Evolutionary conservation across 192 early-diverging fungal species (phyloP), one percentile per base, ranked within the genome.

Genomic region (Coemansia guatemalensis): DNA sequence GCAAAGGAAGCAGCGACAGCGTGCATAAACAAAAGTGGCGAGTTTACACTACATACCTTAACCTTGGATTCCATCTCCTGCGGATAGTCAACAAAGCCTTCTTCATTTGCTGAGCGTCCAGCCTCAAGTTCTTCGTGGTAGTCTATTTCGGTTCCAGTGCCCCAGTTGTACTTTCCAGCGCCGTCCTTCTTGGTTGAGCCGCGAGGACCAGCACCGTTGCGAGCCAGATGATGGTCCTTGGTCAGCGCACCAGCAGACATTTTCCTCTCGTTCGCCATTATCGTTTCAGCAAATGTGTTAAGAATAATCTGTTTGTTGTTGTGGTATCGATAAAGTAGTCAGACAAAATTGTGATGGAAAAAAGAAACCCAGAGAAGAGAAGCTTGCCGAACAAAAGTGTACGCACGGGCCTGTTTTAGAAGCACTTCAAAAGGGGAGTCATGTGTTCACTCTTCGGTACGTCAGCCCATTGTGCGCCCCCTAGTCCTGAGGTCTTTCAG

Each of bases 171-270:
- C 25, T 30, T 50, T 2, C 72, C 72, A 14, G 61, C 58, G 23
- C 72, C 72, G 25, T 64, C 61, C 60, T 68, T 74, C 62, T 74
- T 74, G 53, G 53, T 17, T 29, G 49, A 48, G 0, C 56, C 62
- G 14, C 72, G 72, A 1, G 55, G 53, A 32, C 68, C 66, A 24
- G 41, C 61, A 7, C 66, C 72, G 48, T 64, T 74, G 53, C 72
- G 66, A 48, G 72, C 50, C 12, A 74, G 35, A 65, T 74, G 72
- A 29, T 55, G 61, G 11, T 74, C 66, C 62, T 68, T 74, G 62
- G 49, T 68, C 22, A 35, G 21, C 2, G 62, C 64, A 11, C 62
- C 72, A 8, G 63, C 66, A 47, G 48, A 61, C 12, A 29, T 52
- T 51, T 33, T 59, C 51, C 56, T 68, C 21, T 22, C 35, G 51